Conservation (phyloP, 352 stramenopile genomes). For the Pythium rishiriense region DNA sequence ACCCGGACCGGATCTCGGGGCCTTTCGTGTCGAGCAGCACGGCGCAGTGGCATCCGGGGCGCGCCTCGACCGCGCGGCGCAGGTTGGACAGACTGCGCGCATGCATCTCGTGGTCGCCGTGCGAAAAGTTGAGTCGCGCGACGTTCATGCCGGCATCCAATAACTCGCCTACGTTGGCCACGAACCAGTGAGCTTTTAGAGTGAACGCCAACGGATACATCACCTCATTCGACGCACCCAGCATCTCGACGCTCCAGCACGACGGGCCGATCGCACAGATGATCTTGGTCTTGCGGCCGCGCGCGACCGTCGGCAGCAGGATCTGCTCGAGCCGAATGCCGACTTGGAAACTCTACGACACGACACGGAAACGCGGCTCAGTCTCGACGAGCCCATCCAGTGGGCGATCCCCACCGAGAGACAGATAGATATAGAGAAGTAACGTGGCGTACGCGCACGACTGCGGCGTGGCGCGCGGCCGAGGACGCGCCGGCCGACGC, state of each 20-base stretch:
- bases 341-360: conserved; percentile 59
- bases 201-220: not conserved
- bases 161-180: conserved; percentile 44
- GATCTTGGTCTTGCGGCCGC: conserved; percentile 97
- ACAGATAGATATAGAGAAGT: not conserved
- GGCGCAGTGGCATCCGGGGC: conserved; percentile 81
- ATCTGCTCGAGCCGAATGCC: conserved; percentile 77
- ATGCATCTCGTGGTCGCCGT: conserved; percentile 96
- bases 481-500: conserved; percentile 2
- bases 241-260: conserved; percentile 94
- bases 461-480: not conserved
- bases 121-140: conserved; percentile 99
- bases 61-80: conserved; percentile 59
- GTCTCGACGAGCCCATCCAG: not conserved
- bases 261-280: conserved; percentile 98
- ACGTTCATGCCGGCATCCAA: conserved; percentile 95
- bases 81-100: conserved; percentile 91
- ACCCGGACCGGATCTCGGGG: conserved; percentile 95
- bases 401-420: too few relatives aligned
- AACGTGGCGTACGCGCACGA: conserved; percentile 17
- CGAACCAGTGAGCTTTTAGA: not conserved
- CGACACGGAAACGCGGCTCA: not conserved
- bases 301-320: conserved; percentile 44
- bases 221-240: conserved; percentile 63
- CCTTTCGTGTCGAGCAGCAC: conserved; percentile 98